These are phyloP conservation scores for Apiotrichum brassicae DNA, from an alignment of 1,284 basidiomycete genomes.

Conservation along the genomic window DNA sequence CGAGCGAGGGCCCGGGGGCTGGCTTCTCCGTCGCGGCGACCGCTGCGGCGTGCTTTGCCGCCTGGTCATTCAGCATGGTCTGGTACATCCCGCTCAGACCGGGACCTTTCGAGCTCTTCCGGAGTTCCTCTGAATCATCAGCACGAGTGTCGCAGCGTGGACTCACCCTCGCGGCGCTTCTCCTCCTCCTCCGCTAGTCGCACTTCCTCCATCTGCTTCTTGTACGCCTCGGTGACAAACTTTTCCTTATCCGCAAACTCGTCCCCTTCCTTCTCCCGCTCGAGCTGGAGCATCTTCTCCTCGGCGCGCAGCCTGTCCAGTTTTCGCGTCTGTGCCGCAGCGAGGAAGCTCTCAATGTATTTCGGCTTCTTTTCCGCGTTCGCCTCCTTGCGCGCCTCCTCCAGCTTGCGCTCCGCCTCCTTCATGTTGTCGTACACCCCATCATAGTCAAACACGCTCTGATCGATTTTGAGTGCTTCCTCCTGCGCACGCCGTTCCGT, in stretches of 20 bases:
- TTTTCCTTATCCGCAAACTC: slow-evolving; percentile 90
- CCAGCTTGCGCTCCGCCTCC: slow-evolving; percentile 64
- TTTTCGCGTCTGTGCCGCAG: slow-evolving; percentile 77
- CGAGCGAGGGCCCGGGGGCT: slow-evolving; percentile 44
- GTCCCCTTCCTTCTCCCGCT: slow-evolving; percentile 88
- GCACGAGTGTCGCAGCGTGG: background rate
- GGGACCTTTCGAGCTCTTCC: slow-evolving; percentile 51
- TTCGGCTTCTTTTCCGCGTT: slow-evolving; percentile 79
- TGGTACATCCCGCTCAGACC: slow-evolving; percentile 86
- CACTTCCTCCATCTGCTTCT: slow-evolving; percentile 91
- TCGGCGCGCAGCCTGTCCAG: slow-evolving; percentile 91
- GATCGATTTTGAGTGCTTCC: slow-evolving; percentile 70
- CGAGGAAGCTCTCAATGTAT: slow-evolving; percentile 77
- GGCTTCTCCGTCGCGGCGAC: slow-evolving; percentile 58
- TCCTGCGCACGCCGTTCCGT: slow-evolving; percentile 48
- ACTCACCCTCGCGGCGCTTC: slow-evolving; percentile 70
- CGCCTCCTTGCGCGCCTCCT: slow-evolving; percentile 65
- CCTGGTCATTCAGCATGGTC: slow-evolving; percentile 70
- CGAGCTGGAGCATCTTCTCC: slow-evolving; percentile 93
- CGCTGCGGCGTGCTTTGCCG: slow-evolving; percentile 73
- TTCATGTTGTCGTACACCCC: slow-evolving; percentile 96
- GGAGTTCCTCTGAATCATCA: slow-evolving; percentile 53
- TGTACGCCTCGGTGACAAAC: slow-evolving; percentile 96
- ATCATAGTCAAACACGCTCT: slow-evolving; percentile 90
- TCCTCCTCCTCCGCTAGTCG: slow-evolving; percentile 86